Base-by-base conservation (phyloP, 805 yeast genomes). In the Groenewaldozyma salmanticensis region DNA sequence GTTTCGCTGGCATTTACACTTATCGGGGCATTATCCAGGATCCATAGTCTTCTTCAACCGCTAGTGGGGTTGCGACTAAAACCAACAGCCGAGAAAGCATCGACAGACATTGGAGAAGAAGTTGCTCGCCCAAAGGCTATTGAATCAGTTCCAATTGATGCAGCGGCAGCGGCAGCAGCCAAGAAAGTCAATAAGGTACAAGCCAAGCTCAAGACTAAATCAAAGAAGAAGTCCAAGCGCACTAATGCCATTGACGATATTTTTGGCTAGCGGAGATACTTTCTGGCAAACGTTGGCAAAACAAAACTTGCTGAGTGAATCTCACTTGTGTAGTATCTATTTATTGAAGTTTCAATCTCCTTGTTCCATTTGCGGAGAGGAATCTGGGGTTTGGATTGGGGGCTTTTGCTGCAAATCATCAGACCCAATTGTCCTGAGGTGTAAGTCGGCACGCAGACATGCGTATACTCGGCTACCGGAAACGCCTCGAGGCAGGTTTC, bases 401-500 rank as follows among this genome's bases (percentile, higher is more conserved):
- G 59, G 58, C 82, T 81, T 68, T 87, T 90, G 47, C 81, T 74
- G 63, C 96, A 88, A 47, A 90, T 86, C 95, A 90, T 85, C 66
- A 92, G 83, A n/a, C 97, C 98, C 55, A 90, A 79, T 61, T 87
- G 94, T 50, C 98, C 98, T n/a, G 95, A 79, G 49, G 98, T 95
- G 59, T 90, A 90, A 42, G 97, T 88, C 58, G 98, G 98, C 51
- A 88, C 85, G 58, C 90, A 75, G 43, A 94, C 79, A 67, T 83
- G 81, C 19, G 94, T 84, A 61, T 87, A 88, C 58, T 81, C 88
- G 31, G 81, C 96, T 40, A 75, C 81, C 36, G 96, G 94, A 78
- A 90, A 90, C 35, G 90, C 87, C 49, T 77, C 75, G 49, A 69
- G 63, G 65, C 96, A 87, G 47, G 82, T 86, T 53, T 74, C 66